phyloP scores from a whole-genome alignment of 306 rosid species.

The Pueraria montana region DNA sequence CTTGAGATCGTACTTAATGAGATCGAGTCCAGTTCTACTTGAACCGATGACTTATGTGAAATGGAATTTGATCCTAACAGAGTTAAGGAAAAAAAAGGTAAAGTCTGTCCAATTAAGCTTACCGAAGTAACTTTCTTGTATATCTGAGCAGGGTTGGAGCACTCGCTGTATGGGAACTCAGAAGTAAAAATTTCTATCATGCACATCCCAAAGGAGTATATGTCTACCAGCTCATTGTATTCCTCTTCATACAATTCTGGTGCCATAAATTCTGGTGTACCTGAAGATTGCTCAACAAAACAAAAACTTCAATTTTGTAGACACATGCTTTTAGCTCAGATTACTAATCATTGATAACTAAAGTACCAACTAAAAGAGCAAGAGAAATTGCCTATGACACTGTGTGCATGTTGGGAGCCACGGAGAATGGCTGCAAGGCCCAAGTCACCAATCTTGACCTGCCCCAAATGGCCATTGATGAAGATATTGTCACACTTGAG shows the following conservation, averaged over 20 bases:
- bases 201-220: conserved; percentile 95
- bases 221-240: conserved; percentile 82
- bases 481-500: conserved; percentile 90
- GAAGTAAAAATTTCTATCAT: conserved; percentile 87
- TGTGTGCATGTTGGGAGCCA: conserved; percentile 82
- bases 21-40: too few relatives aligned
- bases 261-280: conserved; percentile 98
- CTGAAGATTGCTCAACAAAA: conserved; percentile 44
- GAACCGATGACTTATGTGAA: too few relatives aligned
- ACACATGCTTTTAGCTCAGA: neutral
- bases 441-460: conserved; percentile 90
- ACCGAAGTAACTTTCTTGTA: conserved; percentile 95
- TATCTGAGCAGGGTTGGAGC: conserved; percentile 95
- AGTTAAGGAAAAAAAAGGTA: too few relatives aligned
- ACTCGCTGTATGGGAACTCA: conserved; percentile 84
- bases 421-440: conserved; percentile 88
- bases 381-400: conserved; percentile 74
- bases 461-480: conserved; percentile 93
- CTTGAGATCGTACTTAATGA: too few relatives aligned
- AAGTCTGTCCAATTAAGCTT: conserved; percentile 23
- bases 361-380: conserved; percentile 19
- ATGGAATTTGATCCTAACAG: neutral
- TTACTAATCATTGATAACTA: neutral
- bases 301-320: neutral
- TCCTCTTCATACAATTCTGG: conserved; percentile 96